These are phyloP conservation scores for Citrullus amarus DNA, from an alignment of 306 rosid species.

Conservation along the genomic window DNA sequence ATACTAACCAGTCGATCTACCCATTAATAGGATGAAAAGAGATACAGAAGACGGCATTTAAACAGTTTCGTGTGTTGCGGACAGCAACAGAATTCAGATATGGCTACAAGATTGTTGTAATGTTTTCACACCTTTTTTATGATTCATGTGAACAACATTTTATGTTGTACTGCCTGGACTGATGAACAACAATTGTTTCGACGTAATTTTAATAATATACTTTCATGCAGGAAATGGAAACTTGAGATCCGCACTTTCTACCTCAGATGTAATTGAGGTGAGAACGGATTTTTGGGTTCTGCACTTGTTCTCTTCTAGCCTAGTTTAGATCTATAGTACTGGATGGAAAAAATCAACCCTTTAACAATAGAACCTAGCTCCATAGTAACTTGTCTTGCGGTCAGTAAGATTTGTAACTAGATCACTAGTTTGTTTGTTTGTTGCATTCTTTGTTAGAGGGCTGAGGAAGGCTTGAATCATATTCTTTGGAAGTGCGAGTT, in stretches of 20 bases:
- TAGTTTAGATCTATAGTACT: neutral
- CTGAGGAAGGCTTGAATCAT: no score
- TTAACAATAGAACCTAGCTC: neutral
- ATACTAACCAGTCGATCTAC: slow-evolving; percentile 13
- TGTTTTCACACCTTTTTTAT: slow-evolving; percentile 11
- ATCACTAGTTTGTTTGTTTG: neutral
- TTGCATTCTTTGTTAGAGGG: no score
- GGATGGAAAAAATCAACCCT: neutral
- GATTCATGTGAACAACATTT: neutral
- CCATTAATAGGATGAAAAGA: slow-evolving; percentile 78
- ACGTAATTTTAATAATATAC: slow-evolving; percentile 2
- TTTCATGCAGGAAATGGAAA: slow-evolving; percentile 62
- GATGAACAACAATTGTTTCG: neutral
- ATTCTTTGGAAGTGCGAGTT: no score
- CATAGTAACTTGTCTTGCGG: neutral
- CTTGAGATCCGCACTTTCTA: slow-evolving; percentile 62
- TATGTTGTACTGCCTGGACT: neutral
- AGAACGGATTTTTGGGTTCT: neutral
- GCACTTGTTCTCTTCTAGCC: neutral
- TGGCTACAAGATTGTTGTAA: slow-evolving; percentile 94
- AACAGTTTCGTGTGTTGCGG: slow-evolving; percentile 57
- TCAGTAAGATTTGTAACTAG: neutral
- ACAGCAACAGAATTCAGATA: slow-evolving; percentile 79
- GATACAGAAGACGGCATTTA: slow-evolving; percentile 79
- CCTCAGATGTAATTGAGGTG: slow-evolving; percentile 77